Percentiles rank a stretch among this genome's conserved stretches.
These are phyloP conservation scores for Cercospora zeina DNA, from an alignment of 2,329 filamentous ascomycete species.

Conservation along the genomic window DNA sequence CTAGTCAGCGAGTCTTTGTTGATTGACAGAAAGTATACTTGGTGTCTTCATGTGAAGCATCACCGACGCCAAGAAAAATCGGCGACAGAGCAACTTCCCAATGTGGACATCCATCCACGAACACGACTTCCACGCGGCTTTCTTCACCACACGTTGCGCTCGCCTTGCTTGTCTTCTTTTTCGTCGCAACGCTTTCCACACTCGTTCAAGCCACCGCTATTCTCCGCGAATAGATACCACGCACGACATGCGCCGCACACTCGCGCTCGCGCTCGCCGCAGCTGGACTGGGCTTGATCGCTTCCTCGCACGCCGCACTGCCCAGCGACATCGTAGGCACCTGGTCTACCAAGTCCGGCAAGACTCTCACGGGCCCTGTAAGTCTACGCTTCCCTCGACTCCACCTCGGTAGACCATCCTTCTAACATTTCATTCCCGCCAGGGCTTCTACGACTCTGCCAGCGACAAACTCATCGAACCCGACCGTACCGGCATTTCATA, in stretches of 20 bases:
- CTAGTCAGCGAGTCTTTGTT: not conserved
- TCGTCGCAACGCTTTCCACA: not conserved
- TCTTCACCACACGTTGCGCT: constrained; percentile 1
- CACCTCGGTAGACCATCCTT: not conserved
- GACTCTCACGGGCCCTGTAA: constrained; percentile 68
- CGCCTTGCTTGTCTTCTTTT: not conserved
- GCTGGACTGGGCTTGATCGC: constrained; percentile 30
- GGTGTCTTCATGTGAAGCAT: not conserved
- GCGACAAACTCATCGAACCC: constrained; percentile 67
- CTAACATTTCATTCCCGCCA: constrained; percentile 38
- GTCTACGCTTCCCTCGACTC: constrained; percentile 29
- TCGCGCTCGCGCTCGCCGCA: constrained; percentile 24
- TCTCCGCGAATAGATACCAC: not conserved
- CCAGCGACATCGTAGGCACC: constrained; percentile 61
- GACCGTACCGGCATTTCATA: constrained; percentile 68
- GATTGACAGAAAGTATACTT: not conserved
- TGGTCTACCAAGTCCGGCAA: constrained; percentile 71
- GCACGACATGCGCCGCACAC: constrained; percentile 34
- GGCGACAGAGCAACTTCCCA: not conserved
- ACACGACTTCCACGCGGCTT: constrained; percentile 3
- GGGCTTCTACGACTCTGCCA: constrained; percentile 69
- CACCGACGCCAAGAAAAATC: not conserved
- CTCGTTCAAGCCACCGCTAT: not conserved
- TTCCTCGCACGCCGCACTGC: constrained; percentile 29
- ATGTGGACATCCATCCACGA: not conserved